Evolutionary conservation across 345 rosid genomes (phyloP).

Genomic region (Brassica napus): DNA sequence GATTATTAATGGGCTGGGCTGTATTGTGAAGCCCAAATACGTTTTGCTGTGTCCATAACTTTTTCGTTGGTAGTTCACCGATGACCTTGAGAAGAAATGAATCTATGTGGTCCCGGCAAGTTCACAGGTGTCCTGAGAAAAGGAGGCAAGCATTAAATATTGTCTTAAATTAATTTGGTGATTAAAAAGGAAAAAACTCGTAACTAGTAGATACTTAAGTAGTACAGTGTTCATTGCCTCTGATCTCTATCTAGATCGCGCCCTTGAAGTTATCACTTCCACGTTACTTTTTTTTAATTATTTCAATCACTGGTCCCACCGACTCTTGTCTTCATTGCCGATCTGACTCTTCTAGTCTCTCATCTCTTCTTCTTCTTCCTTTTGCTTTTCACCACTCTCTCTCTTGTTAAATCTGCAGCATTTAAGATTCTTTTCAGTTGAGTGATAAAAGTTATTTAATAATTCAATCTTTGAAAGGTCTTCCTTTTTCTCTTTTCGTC

Average conservation of each 20-base stretch:
- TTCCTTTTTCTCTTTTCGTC: not conserved
- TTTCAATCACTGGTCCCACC: conserved; percentile 39
- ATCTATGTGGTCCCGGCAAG: conserved; percentile 18
- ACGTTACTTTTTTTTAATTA: not conserved
- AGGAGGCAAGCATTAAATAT: conserved; percentile 28
- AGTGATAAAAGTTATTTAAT: conserved; percentile 7
- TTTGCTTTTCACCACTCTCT: not conserved
- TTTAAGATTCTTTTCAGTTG: conserved; percentile 6
- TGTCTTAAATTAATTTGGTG: not conserved
- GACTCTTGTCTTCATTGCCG: conserved; percentile 40
- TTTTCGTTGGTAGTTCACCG: conserved; percentile 12
- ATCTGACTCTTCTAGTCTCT: conserved; percentile 24
- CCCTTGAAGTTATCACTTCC: conserved; percentile 31
- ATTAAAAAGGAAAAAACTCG: not conserved
- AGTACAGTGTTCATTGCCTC: conserved; percentile 30
- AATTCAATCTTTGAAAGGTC: conserved; percentile 6
- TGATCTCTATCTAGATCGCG: conserved; percentile 19
- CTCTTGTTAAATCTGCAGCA: conserved; percentile 17
- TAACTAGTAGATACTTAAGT: conserved; percentile 5
- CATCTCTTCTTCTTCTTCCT: conserved; percentile 26
- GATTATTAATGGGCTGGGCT: conserved; percentile 23
- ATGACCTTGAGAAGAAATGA: conserved; percentile 17
- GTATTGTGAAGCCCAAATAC: conserved; percentile 5
- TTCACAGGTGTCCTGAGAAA: conserved; percentile 28
- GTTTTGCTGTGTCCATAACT: not conserved